Evolutionary conservation across 164 flowering plant genomes (phyloP), one percentile per base, ranked within the genome.

Genomic region (Stephania yunnanensis): DNA sequence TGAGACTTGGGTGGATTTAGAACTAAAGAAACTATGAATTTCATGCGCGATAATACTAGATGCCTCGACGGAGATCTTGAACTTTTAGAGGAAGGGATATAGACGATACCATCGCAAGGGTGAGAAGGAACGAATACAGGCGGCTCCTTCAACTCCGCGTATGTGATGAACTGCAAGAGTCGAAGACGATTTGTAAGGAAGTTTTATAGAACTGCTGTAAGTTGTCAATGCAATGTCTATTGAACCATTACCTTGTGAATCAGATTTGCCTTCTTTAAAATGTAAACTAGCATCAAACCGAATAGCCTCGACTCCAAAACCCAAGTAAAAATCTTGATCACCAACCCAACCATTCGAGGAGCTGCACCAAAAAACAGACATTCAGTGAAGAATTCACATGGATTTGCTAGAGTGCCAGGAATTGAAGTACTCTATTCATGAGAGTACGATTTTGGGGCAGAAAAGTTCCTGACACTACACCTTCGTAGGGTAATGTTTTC

Each of bases 301-400:
- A 95, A 50, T 25, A 89, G 76, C 53, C 81, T 81, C 1, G 81
- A 81, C 86, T 95, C 97, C 90, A 95, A 77, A 73, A 90, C 72
- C 97, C 92, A 89, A 46, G 80, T 88, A 66, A 89, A 89, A 17
- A 92, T 73, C 78, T 89, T 91, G 45, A 91, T 87, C 46, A 89
- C 58, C 67, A 89, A 44, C 69, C 98, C 98, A 71, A 92, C 90
- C 90, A 95, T 81, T 6, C 97, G 89, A 73, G 97, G 98, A 81
- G 95, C 98, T 94, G 76, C 48, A 31, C 72, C 5, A 65, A 61
- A 76, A 5, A 5, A 74, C 1, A 3, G 3, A 19, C 73, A 55
- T 36, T 36, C 42, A 36, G 3, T 36, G 42, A 36, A 4, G 42
- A 36, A 36, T 36, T 36, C 42, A 36, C 42, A 36, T 36, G 42